Conservation (phyloP, 495 filamentous ascomycete species). For the Penicillium canescens region DNA sequence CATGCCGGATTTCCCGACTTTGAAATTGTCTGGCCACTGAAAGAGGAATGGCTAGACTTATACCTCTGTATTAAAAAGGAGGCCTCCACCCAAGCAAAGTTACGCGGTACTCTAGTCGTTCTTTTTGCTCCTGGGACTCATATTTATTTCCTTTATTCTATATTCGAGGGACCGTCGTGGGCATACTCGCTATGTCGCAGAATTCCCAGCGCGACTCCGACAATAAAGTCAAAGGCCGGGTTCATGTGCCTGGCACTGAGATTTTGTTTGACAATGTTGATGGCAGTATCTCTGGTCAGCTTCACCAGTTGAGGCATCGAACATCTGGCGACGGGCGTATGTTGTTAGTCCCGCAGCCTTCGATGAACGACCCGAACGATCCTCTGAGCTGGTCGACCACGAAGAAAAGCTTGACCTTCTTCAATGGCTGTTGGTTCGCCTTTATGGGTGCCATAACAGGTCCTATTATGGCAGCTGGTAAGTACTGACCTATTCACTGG, state of each 20-base stretch:
- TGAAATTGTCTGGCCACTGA: not conserved
- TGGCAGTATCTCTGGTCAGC: slow-evolving; percentile 1
- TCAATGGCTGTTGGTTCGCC: slow-evolving; percentile 36
- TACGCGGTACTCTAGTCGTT: not conserved
- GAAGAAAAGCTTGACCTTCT: slow-evolving; percentile 4
- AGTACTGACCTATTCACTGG: not conserved
- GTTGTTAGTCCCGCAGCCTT: slow-evolving; percentile 24
- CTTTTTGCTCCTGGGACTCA: not conserved
- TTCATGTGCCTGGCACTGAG: slow-evolving; percentile 11
- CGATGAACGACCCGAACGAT: slow-evolving; percentile 22
- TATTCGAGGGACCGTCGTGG: not conserved
- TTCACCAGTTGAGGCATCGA: slow-evolving; percentile 13
- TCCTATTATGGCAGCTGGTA: slow-evolving; percentile 47
- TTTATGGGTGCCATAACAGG: slow-evolving; percentile 53
- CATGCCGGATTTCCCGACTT: not conserved
- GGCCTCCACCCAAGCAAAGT: not conserved
- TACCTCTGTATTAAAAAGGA: not conserved
- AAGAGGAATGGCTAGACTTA: not conserved
- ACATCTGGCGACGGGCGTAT: slow-evolving; percentile 5
- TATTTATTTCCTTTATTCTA: not conserved
- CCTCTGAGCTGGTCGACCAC: slow-evolving; percentile 26
- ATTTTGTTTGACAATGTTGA: slow-evolving; percentile 9
- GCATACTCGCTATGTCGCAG: not conserved
- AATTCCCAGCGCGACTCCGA: not conserved
- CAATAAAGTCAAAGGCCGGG: not conserved